Conservation (phyloP, 2,329 filamentous ascomycete species). For the Penicillium janthinellum region DNA sequence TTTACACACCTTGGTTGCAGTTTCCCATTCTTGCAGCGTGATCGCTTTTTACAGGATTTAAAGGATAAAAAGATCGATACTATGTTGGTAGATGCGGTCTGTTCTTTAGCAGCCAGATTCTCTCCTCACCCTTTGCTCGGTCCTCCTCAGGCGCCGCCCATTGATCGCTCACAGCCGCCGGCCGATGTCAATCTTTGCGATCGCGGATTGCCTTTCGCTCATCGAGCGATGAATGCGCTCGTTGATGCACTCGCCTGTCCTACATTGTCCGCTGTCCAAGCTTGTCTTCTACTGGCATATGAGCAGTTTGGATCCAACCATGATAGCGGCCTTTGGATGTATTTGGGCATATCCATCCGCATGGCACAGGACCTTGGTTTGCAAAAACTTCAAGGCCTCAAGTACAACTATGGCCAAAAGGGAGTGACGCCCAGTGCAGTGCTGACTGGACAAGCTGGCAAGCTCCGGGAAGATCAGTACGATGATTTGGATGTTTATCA, state of each 20-base stretch:
- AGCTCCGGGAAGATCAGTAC: conserved; percentile 48
- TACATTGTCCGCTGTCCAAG: conserved; percentile 80
- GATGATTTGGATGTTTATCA: conserved; percentile 44
- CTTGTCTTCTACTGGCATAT: conserved; percentile 80
- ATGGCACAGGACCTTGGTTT: conserved; percentile 79
- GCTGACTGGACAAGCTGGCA: conserved; percentile 47
- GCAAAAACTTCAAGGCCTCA: conserved; percentile 76
- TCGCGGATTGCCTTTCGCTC: conserved; percentile 75
- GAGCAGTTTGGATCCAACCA: conserved; percentile 87
- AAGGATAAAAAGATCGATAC: conserved; percentile 79
- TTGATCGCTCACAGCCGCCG: conserved; percentile 43
- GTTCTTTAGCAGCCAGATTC: conserved; percentile 78
- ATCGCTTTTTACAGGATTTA: conserved; percentile 73
- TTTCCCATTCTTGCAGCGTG: conserved; percentile 76
- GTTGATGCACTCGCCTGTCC: conserved; percentile 82
- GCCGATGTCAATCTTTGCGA: conserved; percentile 57
- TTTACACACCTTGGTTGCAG: conserved; percentile 82
- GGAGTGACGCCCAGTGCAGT: conserved; percentile 60
- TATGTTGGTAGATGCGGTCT: conserved; percentile 84
- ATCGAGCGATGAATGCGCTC: conserved; percentile 78
- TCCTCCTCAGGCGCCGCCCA: conserved; percentile 53
- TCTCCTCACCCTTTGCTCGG: conserved; percentile 61
- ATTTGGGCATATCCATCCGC: conserved; percentile 81
- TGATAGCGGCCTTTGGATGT: conserved; percentile 93
- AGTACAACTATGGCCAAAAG: conserved; percentile 55